Base-by-base conservation (phyloP, 768 basidiomycete genomes). In the Leucosporidium creatinivorum region DNA sequence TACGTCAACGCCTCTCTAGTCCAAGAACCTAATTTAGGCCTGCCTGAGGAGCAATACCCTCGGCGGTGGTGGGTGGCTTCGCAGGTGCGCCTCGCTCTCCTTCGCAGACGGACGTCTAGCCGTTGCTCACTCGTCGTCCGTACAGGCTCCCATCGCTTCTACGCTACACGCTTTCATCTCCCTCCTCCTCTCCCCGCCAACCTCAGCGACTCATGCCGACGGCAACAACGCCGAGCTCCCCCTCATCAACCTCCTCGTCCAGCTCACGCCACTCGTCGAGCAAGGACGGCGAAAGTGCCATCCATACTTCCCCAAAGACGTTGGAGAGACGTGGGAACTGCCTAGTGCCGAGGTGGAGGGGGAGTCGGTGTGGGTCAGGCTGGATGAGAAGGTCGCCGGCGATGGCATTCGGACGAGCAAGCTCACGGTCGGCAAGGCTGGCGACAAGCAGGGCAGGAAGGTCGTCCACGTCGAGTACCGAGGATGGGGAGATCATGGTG, bases 1-100 rank as follows among this genome's bases (percentile, higher is more conserved):
- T 93, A 93, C 77, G 76, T 93, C 47, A 92, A 93, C 73, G 91
- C 87, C 19, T 89, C 84, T 74, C 92, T 90, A 87, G 86, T 92
- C n/a, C 80, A 83, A 55, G 91, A 93, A 75, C 78, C 81, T 31
- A 83, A 80, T 59, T 88, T 91, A 10, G 66, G 62, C 0, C n/a
- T 73, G 30, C 4, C 26, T 8, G 19, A 54, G n/a, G 21, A 49
- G 0, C 48, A n/a, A 2, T 23, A 58, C 5, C 54, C 61, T 33
- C 82, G 82, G 39, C 88, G 85, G 74, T 86, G 84, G 84, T 91
- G 89, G 88, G 88, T 93, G 66, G 89, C 89, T 4, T 83, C 89
- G 0, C 91, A 93, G 75, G 74, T 72, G 28, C 31, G 63, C 48
- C n/a, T 36, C 17, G 21, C 33, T 13, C 23, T 58, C 21, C 12